Conservation (phyloP, 108 stramenopile species). For the Cylindrotheca closterium region DNA sequence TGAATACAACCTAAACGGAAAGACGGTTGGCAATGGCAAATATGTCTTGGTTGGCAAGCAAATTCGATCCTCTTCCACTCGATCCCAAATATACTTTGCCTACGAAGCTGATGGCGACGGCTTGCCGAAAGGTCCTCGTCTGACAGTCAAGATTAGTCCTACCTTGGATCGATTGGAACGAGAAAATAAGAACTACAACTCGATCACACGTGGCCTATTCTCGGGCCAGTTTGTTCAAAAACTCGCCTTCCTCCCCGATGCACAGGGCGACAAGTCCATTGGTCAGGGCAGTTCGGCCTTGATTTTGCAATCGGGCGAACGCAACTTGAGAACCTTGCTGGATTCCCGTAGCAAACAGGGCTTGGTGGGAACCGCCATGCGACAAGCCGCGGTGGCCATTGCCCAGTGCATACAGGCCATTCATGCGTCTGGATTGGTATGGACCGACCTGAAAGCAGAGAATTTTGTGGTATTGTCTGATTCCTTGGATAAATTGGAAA, state of each 20-base stretch:
- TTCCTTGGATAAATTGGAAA: slow-evolving; percentile 11
- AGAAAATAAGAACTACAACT: slow-evolving; percentile 68
- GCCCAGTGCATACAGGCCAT: slow-evolving; percentile 65
- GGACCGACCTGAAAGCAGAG: slow-evolving; percentile 88
- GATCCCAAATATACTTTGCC: slow-evolving; percentile 38
- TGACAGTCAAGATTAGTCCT: slow-evolving; percentile 36
- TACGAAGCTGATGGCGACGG: slow-evolving; percentile 33
- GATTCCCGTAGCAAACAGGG: slow-evolving; percentile 12
- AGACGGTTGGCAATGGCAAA: slow-evolving; percentile 40
- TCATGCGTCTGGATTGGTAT: slow-evolving; percentile 69
- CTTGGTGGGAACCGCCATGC: slow-evolving; percentile 6
- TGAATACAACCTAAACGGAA: slow-evolving; percentile 46
- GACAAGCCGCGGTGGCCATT: slow-evolving; percentile 33
- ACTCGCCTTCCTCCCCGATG: slow-evolving; percentile 17
- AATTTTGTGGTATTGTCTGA: slow-evolving; percentile 65
- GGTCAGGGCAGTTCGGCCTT: slow-evolving; percentile 30
- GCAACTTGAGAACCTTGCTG: slow-evolving; percentile 15
- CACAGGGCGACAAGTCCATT: background rate
- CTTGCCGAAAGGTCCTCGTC: slow-evolving; percentile 26
- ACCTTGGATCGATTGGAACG: slow-evolving; percentile 65
- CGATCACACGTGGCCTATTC: slow-evolving; percentile 7
- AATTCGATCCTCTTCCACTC: slow-evolving; percentile 40
- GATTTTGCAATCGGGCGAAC: slow-evolving; percentile 73
- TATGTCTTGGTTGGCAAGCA: slow-evolving; percentile 49
- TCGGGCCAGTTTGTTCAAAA: slow-evolving; percentile 11